Base-by-base conservation (phyloP, 257 asterid genomes). In the Ligustrum vulgare region DNA sequence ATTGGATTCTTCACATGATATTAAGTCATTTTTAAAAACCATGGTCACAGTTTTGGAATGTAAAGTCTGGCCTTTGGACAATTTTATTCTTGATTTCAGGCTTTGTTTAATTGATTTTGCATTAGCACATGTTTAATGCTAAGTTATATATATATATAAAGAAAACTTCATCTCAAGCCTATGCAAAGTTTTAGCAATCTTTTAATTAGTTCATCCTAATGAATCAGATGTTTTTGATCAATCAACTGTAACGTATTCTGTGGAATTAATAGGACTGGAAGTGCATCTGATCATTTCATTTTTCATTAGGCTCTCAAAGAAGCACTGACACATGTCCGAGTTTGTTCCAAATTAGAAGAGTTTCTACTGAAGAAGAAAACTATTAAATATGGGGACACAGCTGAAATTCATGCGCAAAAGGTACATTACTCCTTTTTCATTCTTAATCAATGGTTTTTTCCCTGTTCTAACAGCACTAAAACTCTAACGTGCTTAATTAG, bases 381-480 rank as follows among this genome's bases (percentile, higher is more conserved):
- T 85, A 83, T 92, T 67, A 94, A 84, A 80, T 80, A 74, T 85
- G 97, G 97, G 72, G 97, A 92, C 75, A 88, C 95, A 51, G 81
- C 91, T 72, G 97, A 94, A 84, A 78, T 87, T 80, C 98, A 90
- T 87, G 86, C 88, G 56, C 98, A 90, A 65, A 94, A 94, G 97
- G 98, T 94, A 84, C 65, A 36, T 10, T 37, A 69, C 67, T 34
- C 34, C 67, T 54, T 28, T 62, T 28, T 22, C 67, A 25, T 69
- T 35, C 35, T 69, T 49, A 39, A 8, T 22, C 34, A 37, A 33
- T 7, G 23, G 13, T 39, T 70, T 33, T 74, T 16, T 41, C 35
- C 16, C 47, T 62, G 73, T 34, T 77, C 23, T 49, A 34, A 64
- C 69, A 12, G 58, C 34, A 15, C 56, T 64, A 22, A 22, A 36